Evolutionary conservation across 352 stramenopile species (phyloP).

Genomic region (Phytopythium ostracodes): DNA sequence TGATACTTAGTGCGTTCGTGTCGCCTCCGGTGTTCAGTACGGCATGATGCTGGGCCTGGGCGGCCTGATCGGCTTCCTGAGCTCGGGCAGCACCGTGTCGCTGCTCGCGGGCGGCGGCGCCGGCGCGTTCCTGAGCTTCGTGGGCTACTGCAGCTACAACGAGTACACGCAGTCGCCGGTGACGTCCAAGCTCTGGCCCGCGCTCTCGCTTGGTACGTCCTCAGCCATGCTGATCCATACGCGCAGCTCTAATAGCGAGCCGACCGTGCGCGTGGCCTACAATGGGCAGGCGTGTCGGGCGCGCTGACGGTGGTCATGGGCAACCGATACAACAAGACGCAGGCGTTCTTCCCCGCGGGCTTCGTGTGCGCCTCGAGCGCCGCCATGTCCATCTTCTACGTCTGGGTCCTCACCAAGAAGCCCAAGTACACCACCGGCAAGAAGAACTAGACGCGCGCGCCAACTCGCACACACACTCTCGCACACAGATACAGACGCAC

Average conservation of each 20-base stretch:
- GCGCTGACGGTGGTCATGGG: slow-evolving; percentile 73
- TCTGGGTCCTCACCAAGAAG: slow-evolving; percentile 73
- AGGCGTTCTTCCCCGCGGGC: slow-evolving; percentile 67
- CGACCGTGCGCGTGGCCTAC: neutral
- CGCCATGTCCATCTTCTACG: slow-evolving; percentile 79
- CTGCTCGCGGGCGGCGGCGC: slow-evolving; percentile 55
- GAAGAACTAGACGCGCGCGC: slow-evolving; percentile 38
- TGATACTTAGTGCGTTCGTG: no score
- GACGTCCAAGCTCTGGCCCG: slow-evolving; percentile 79
- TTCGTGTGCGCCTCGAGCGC: slow-evolving; percentile 58
- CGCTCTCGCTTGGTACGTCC: slow-evolving; percentile 42
- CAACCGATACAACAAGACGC: slow-evolving; percentile 71
- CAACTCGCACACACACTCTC: neutral
- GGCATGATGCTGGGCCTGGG: slow-evolving; percentile 66
- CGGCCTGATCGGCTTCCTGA: slow-evolving; percentile 72
- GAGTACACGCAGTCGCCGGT: slow-evolving; percentile 79
- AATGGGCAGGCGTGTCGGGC: slow-evolving; percentile 40
- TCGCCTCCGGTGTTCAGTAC: slow-evolving; percentile 40
- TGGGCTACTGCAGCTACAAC: slow-evolving; percentile 83
- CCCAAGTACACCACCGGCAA: slow-evolving; percentile 54
- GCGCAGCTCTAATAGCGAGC: no score
- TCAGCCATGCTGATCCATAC: no score
- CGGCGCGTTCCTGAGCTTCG: slow-evolving; percentile 68
- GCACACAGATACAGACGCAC: no score
- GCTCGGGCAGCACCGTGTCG: slow-evolving; percentile 66